Conservation (phyloP, 768 basidiomycete genomes). For the Rhodotorula paludigena region DNA sequence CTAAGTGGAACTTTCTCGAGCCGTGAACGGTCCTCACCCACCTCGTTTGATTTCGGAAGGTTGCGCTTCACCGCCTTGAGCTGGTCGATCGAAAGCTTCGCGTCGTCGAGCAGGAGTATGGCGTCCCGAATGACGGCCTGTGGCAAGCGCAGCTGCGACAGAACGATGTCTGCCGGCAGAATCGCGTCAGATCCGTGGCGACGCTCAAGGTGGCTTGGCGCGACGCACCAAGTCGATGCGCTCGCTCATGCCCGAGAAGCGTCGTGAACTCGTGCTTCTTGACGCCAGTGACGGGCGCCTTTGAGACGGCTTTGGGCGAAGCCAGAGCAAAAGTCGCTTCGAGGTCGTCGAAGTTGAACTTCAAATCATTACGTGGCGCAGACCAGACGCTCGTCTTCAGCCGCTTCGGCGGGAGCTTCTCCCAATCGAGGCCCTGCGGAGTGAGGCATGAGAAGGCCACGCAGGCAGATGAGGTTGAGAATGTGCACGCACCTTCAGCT, state of each 20-base stretch:
- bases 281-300: conserved; percentile 50
- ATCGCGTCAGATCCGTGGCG: neutral
- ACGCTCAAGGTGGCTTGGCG: neutral
- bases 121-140: conserved; percentile 65
- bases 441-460: neutral
- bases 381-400: conserved; percentile 63
- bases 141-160: conserved; percentile 65
- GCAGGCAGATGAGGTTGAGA: neutral
- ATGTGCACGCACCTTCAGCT: conserved; percentile 32
- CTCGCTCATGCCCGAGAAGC: conserved; percentile 70
- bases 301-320: conserved; percentile 41
- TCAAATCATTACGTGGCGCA: conserved; percentile 50
- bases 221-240: conserved; percentile 71
- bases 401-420: conserved; percentile 58
- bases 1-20: too few relatives aligned
- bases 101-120: conserved; percentile 67
- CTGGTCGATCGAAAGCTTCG: conserved; percentile 64
- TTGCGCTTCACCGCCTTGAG: conserved; percentile 69
- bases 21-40: too few relatives aligned
- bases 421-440: conserved; percentile 79
- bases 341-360: conserved; percentile 65
- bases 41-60: conserved; percentile 77
- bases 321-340: conserved; percentile 68
- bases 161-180: conserved; percentile 64
- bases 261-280: conserved; percentile 62